Conservation (phyloP, 768 basidiomycete species). For the Lentinula sp. region DNA sequence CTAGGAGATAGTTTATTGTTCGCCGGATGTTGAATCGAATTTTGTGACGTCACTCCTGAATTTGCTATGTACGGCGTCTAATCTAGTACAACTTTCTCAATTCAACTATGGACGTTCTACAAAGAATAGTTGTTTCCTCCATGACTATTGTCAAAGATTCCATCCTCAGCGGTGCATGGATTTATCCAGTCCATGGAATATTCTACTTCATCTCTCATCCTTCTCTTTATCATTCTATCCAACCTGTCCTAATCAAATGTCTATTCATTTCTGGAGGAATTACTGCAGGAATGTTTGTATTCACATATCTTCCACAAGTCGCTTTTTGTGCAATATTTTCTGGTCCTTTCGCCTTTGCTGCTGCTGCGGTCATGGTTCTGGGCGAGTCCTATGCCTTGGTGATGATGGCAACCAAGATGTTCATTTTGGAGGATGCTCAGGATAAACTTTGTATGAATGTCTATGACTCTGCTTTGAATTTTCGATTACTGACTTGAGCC, state of each 20-base stretch:
- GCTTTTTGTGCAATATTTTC: constrained; percentile 57
- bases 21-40: no score
- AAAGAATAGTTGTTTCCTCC: background rate
- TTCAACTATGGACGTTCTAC: background rate
- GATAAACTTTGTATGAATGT: constrained; percentile 30
- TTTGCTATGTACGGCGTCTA: background rate
- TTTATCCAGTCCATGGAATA: constrained; percentile 32
- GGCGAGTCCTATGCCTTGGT: constrained; percentile 35
- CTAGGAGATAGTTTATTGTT: no score
- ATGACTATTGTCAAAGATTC: constrained; percentile 22
- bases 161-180: constrained; percentile 28
- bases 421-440: constrained; percentile 28
- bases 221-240: constrained; percentile 25
- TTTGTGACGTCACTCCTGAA: background rate
- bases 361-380: constrained; percentile 39
- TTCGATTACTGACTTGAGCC: background rate
- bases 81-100: background rate
- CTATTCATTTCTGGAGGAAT: constrained; percentile 30
- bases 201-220: constrained; percentile 29
- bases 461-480: background rate
- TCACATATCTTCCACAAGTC: constrained; percentile 63
- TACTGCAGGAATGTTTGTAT: constrained; percentile 41
- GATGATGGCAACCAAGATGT: constrained; percentile 27
- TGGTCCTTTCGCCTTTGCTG: constrained; percentile 58
- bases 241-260: constrained; percentile 33